Conservation (phyloP, 768 basidiomycete genomes). For the Naganishia vaughanmartiniae region DNA sequence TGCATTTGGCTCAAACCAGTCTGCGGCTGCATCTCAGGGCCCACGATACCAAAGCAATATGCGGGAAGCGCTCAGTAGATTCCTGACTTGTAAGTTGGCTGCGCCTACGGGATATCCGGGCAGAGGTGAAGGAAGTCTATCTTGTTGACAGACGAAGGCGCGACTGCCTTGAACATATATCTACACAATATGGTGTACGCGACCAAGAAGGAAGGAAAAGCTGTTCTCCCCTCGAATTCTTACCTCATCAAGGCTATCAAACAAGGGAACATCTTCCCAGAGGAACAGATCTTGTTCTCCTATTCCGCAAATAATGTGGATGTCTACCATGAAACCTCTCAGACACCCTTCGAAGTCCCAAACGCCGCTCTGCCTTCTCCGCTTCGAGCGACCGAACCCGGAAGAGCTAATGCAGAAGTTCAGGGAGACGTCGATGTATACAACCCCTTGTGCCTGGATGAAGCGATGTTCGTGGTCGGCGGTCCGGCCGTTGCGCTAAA, state of each 20-base stretch:
- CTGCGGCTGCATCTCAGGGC: conserved; percentile 35
- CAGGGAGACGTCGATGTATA: conserved; percentile 37
- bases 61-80: conserved; percentile 48
- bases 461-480: conserved; percentile 75
- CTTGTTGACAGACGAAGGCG: conserved; percentile 42
- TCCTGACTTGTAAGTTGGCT: conserved; percentile 47
- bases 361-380: conserved; percentile 44
- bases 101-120: not conserved
- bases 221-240: conserved; percentile 41
- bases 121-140: not conserved
- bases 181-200: conserved; percentile 43
- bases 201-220: conserved; percentile 42
- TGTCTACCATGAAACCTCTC: not conserved
- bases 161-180: conserved; percentile 50
- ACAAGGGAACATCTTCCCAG: conserved; percentile 40
- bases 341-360: not conserved
- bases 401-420: conserved; percentile 36
- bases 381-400: conserved; percentile 35
- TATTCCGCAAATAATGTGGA: conserved; percentile 26
- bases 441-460: conserved; percentile 59
- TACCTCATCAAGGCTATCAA: conserved; percentile 47
- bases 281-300: conserved; percentile 45
- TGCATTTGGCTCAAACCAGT: not conserved
- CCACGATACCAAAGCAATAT: conserved; percentile 49
- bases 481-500: conserved; percentile 71